Base-by-base conservation (phyloP, 2,329 filamentous ascomycete genomes). In the Sporothrix pseudoabietina region DNA sequence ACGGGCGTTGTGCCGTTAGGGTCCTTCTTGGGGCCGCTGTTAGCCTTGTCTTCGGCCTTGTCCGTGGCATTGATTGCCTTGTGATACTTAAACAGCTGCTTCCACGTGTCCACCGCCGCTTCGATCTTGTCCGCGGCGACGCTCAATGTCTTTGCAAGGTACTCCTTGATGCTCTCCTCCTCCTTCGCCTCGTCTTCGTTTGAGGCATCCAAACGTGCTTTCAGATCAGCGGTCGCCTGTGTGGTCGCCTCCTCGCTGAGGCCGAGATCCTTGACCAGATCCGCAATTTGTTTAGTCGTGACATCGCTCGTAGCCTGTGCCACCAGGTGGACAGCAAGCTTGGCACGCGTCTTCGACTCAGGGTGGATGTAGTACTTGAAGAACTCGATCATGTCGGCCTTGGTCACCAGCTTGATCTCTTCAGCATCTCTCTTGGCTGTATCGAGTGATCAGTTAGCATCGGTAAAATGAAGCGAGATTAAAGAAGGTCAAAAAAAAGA, bases 251-350 rank as follows among this genome's bases (percentile, higher is more conserved):
- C 77, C 1, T 77, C 73, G n/a, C 79, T 76, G 12, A 84, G 77
- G 1, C 78, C 79, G 8, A 82, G 77, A 0, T 81, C 78, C 72
- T 80, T 79, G 74, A 84, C 78, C 44, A 84, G 79, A 1, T 83
- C 82, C 41, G 80, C 78, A 54, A 84, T 81, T 79, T 86, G 83
- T 72, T 82, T 80, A 52, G 78, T 79, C 19, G 78, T 81, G 69
- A 82, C 81, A 35, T 85, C 84, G 39, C 86, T 85, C 70, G 84
- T 83, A 2, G 88, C 87, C 79, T 95, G 92, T 0, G 95, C 95
- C 72, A 91, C 87, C 32, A 98, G 85, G 79, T 98, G 92, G 19
- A 98, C 89, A 0, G 93, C 90, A 7, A 97, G 82, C 80, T 98
- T 97, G n/a, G 94, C 90, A 68, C 96, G 89, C 0, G 84, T 85